These are phyloP conservation scores for thale cress (Arabidopsis thaliana) DNA, from an alignment of 345 rosid genomes.

Conservation along the genomic window TAIR10.1 NC_003075.7:9352001-9352500, in stretches of 20 bases:
- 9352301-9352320: slow-evolving; percentile 56
- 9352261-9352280: slow-evolving; percentile 77
- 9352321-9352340: slow-evolving; percentile 78
- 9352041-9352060: background rate
- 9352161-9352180: slow-evolving; percentile 72
- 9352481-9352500: slow-evolving; percentile 70
- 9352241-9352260: slow-evolving; percentile 72
- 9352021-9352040: background rate
- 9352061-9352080: background rate
- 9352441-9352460: slow-evolving; percentile 77
- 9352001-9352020: background rate
- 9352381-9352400: slow-evolving; percentile 88
- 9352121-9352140: too few relatives aligned
- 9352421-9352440: slow-evolving; percentile 65
- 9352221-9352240: slow-evolving; percentile 64
- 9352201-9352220: slow-evolving; percentile 67
- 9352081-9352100: background rate
- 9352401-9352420: slow-evolving; percentile 71
- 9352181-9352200: slow-evolving; percentile 70
- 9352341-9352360: slow-evolving; percentile 77
- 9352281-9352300: slow-evolving; percentile 60
- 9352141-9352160: background rate
- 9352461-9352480: slow-evolving; percentile 56
- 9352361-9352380: slow-evolving; percentile 77
- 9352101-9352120: background rate